These are phyloP conservation scores for Russula lepida DNA, from an alignment of 768 basidiomycete species.

Conservation along the genomic window DNA sequence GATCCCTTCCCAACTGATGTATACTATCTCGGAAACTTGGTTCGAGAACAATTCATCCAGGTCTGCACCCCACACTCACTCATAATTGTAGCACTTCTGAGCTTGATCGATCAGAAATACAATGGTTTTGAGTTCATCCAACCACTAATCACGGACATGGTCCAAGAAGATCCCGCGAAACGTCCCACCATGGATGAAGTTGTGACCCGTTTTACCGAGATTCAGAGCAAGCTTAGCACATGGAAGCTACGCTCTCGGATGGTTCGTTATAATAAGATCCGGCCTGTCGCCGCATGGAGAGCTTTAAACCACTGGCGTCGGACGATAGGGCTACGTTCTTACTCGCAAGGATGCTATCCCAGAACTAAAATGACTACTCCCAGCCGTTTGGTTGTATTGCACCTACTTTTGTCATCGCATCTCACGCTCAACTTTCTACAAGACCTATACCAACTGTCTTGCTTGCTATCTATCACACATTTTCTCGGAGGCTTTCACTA, in stretches of 20 bases:
- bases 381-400: no score
- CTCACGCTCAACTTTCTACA: no score
- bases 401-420: no score
- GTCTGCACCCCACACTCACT: conserved; percentile 14
- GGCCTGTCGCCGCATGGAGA: not conserved
- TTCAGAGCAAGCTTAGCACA: conserved; percentile 16
- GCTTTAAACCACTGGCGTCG: not conserved
- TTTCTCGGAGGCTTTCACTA: no score
- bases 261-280: not conserved
- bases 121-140: conserved; percentile 28
- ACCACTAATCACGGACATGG: conserved; percentile 29
- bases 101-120: not conserved
- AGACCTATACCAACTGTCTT: no score
- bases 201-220: conserved; percentile 25
- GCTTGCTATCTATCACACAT: no score
- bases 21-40: conserved; percentile 29
- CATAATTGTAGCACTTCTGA: not conserved
- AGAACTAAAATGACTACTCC: no score
- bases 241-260: conserved; percentile 30
- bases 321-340: no score
- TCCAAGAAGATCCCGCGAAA: conserved; percentile 26
- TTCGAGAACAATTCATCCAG: conserved; percentile 24
- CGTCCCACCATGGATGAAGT: conserved; percentile 29
- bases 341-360: no score
- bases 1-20: conserved; percentile 31